phyloP scores from a whole-genome alignment of 768 basidiomycete species.

The Agaricus subrufescens region DNA sequence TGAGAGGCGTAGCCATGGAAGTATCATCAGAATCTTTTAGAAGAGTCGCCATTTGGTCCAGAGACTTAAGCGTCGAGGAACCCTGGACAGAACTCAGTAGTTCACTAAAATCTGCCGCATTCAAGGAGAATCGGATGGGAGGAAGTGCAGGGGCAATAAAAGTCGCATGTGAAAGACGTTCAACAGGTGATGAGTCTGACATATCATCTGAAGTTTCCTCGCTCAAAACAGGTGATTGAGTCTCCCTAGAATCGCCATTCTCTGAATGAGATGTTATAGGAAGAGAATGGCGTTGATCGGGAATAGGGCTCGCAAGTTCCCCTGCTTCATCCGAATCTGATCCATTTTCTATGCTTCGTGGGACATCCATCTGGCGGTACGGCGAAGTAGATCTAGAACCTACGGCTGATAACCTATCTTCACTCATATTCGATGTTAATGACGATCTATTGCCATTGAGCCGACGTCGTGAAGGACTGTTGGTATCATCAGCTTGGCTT shows the following conservation, averaged over 20 bases:
- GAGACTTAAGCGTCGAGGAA: constrained; percentile 38
- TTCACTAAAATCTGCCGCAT: constrained; percentile 76
- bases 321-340: constrained; percentile 66
- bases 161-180: constrained; percentile 65
- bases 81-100: constrained; percentile 58
- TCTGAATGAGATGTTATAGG: constrained; percentile 47
- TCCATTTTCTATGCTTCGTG: constrained; percentile 67
- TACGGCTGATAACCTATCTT: constrained; percentile 26
- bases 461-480: background rate
- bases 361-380: constrained; percentile 63
- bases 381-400: constrained; percentile 54
- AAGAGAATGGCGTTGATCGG: constrained; percentile 14
- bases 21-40: constrained; percentile 25
- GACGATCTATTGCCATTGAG: constrained; percentile 18
- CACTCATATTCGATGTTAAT: constrained; percentile 25
- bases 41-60: constrained; percentile 43
- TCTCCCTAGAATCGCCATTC: constrained; percentile 15
- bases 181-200: constrained; percentile 58
- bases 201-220: constrained; percentile 36
- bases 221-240: constrained; percentile 3
- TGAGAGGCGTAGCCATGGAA: constrained; percentile 25
- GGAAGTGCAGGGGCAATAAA: constrained; percentile 86
- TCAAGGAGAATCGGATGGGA: constrained; percentile 89
- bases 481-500: background rate
- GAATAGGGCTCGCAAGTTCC: constrained; percentile 25